Conservation (phyloP, 495 filamentous ascomycete species). For the Penicillium psychrofluorescens region DNA sequence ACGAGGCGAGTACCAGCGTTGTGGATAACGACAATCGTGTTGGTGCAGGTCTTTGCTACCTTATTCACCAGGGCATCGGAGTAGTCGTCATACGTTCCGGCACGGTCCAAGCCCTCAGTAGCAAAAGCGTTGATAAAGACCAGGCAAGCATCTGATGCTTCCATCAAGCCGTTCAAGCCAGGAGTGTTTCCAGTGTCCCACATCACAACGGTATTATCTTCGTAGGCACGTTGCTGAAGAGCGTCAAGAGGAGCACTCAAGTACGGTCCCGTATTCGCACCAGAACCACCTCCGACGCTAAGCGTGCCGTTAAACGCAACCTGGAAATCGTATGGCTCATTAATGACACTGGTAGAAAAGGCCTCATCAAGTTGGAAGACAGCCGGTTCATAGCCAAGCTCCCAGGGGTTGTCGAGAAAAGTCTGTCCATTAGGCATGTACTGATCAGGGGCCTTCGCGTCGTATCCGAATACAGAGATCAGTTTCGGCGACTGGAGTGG, state of each 20-base stretch:
- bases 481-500: constrained; percentile 44
- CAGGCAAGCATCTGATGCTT: constrained; percentile 52
- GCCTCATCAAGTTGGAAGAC: background rate
- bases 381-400: constrained; percentile 33
- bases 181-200: constrained; percentile 6
- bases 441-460: constrained; percentile 59
- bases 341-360: background rate
- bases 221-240: constrained; percentile 8
- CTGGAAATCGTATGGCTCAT: constrained; percentile 5
- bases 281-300: constrained; percentile 37
- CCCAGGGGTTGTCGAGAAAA: constrained; percentile 7
- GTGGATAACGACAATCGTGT: constrained; percentile 52
- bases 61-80: constrained; percentile 49
- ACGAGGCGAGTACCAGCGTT: constrained; percentile 35
- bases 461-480: constrained; percentile 55
- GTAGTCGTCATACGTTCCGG: constrained; percentile 42
- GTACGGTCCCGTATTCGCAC: constrained; percentile 19
- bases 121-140: constrained; percentile 51
- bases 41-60: constrained; percentile 54
- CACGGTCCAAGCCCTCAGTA: constrained; percentile 50
- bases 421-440: constrained; percentile 30
- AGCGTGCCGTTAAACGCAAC: constrained; percentile 51
- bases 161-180: constrained; percentile 28
- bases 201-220: background rate
- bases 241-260: constrained; percentile 44